Percentiles rank a stretch among this genome's conserved stretches.
phyloP scores from a whole-genome alignment of 345 rosid species.

The Trapa bicornis region DNA sequence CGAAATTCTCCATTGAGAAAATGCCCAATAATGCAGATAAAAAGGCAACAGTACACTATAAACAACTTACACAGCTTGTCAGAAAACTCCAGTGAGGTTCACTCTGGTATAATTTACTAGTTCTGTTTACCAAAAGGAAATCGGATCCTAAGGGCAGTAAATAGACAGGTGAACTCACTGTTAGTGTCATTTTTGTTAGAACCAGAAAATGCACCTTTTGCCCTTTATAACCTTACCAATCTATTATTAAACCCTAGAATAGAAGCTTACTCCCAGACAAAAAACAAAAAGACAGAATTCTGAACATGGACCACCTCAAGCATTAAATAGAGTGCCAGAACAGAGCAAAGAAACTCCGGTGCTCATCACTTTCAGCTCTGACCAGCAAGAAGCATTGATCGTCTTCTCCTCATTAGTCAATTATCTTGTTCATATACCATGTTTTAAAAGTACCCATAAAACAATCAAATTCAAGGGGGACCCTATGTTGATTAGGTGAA shows the following conservation, averaged over 20 bases:
- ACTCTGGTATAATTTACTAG: neutral
- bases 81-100: neutral
- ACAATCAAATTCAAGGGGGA: neutral
- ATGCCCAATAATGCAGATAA: neutral
- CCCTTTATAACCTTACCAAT: neutral
- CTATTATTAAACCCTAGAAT: neutral
- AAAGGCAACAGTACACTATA: neutral
- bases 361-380: neutral
- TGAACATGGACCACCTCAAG: neutral
- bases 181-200: too few relatives aligned
- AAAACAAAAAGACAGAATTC: neutral
- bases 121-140: neutral
- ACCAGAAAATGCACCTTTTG: neutral
- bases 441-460: neutral
- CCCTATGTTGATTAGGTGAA: neutral
- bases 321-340: neutral
- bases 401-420: neutral
- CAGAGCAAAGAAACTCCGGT: neutral
- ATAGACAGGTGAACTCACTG: neutral
- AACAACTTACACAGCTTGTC: neutral
- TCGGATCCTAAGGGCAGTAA: neutral
- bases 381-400: neutral
- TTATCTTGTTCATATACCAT: neutral
- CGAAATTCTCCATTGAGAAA: neutral
- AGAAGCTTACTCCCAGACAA: neutral